phyloP scores from a whole-genome alignment of 139 green algal species.

The Spirogloea muscicola region DNA sequence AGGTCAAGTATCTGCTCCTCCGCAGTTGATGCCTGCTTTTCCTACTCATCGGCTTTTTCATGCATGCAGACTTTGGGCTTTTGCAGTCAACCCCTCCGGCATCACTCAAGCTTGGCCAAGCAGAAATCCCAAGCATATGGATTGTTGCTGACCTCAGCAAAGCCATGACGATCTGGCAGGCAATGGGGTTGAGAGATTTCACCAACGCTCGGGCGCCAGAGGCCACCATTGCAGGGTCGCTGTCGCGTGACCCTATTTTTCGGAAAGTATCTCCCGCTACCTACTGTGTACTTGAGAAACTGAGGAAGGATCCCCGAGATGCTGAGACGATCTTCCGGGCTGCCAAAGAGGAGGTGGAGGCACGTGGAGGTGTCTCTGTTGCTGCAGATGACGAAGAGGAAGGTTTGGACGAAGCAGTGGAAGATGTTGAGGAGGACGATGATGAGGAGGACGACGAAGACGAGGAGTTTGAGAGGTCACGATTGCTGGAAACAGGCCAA shows the following conservation, averaged over 20 bases:
- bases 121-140: neutral
- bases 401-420: neutral
- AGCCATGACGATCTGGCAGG: constrained; percentile 14
- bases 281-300: constrained; percentile 55
- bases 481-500: too few species aligned
- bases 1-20: too few species aligned
- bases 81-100: neutral
- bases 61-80: neutral
- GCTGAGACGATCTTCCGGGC: constrained; percentile 2
- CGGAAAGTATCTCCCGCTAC: constrained; percentile 62
- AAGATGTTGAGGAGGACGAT: constrained; percentile 1
- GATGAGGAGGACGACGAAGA: constrained; percentile 22
- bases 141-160: neutral
- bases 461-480: constrained; percentile 14
- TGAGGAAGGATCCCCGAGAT: constrained; percentile 1
- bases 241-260: constrained; percentile 81
- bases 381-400: constrained; percentile 29
- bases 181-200: constrained; percentile 70
- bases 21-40: neutral
- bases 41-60: neutral
- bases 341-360: constrained; percentile 20
- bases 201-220: constrained; percentile 38
- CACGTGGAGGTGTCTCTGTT: neutral
- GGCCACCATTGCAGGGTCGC: constrained; percentile 51
- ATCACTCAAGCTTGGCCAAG: neutral